These are phyloP conservation scores for Vaccinium myrtillus DNA, from an alignment of 148 eudicot genomes.

Conservation along the genomic window DNA sequence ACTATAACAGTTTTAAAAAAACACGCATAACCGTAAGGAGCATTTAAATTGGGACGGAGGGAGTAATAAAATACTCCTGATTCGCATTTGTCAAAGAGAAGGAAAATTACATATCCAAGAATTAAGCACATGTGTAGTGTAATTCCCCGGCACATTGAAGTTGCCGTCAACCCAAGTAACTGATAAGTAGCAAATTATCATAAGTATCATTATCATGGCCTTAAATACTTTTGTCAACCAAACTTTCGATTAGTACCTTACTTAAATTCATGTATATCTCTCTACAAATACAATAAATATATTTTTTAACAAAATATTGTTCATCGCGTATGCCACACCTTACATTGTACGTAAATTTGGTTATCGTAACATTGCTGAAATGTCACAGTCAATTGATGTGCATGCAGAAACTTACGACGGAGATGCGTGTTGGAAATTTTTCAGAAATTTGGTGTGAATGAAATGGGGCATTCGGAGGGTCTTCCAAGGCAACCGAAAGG, in stretches of 20 bases:
- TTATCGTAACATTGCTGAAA: too few relatives aligned
- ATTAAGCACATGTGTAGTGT: slow-evolving; percentile 6
- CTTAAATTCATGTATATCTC: neutral
- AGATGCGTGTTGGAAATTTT: too few relatives aligned
- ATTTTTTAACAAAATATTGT: neutral
- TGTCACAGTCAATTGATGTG: too few relatives aligned
- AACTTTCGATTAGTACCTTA: neutral
- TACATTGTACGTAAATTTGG: neutral
- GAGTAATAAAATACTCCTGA: neutral
- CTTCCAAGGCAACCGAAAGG: too few relatives aligned
- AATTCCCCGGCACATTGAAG: slow-evolving; percentile 7
- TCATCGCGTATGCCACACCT: neutral
- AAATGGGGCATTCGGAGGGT: too few relatives aligned
- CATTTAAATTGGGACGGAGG: too few relatives aligned
- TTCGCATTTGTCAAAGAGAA: neutral
- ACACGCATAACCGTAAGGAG: too few relatives aligned
- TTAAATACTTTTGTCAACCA: neutral
- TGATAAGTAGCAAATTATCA: neutral
- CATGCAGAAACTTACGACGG: too few relatives aligned
- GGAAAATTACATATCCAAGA: neutral
- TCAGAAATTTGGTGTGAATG: too few relatives aligned
- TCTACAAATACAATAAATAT: neutral
- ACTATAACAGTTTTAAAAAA: too few relatives aligned
- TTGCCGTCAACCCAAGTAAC: slow-evolving; percentile 18
- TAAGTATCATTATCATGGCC: neutral